Evolutionary conservation across 495 filamentous ascomycete genomes (phyloP), one percentile per base, ranked within the genome.

Genomic region (Talaromyces stipitatus): DNA sequence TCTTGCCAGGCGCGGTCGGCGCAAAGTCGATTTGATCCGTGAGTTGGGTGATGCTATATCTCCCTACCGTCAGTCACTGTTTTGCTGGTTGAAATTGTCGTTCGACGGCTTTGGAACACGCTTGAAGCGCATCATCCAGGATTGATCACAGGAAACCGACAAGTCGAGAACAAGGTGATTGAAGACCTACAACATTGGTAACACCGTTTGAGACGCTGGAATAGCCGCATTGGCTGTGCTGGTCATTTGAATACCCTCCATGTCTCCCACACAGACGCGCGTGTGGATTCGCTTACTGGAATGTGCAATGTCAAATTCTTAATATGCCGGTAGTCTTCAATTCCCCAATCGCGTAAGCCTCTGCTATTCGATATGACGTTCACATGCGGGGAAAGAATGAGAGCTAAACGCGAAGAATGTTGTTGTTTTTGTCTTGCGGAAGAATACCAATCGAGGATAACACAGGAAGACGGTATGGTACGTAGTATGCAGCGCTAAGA

Each of bases 21-120:
- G 69, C 73, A 53, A 72, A 76, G 28, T 65, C 69, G 61, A 75
- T 75, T 8, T 64, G 59, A 20, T 56, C 61, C 7, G 70, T 70
- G 22, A 54, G 24, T 32, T 50, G 46, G 3, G 53, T 55, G 22
- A 55, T 32, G 14, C 54, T 55, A 28, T 46, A 30, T 24, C 10
- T 36, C 29, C 32, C 29, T 26, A 30, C 8, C 8, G 45, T 48
- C 24, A 48, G 45, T 48, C 14, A 18, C 36, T 18, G n/a, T 33
- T 14, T 0, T 33, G 33, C 10, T 2, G 2, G 16, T 12, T 36
- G 14, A n/a, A 16, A 4, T 36, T 36, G 5, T 29, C 4, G 4
- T 3, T 29, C 33, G 33, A 38, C 36, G 16, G 36, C 8, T 6
- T 41, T 7, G 6, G 11, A 41, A 18, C 36, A 16, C 36, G 36